Evolutionary conservation across 148 eudicot genomes (phyloP).

Genomic region (Mesembryanthemum crystallinum): DNA sequence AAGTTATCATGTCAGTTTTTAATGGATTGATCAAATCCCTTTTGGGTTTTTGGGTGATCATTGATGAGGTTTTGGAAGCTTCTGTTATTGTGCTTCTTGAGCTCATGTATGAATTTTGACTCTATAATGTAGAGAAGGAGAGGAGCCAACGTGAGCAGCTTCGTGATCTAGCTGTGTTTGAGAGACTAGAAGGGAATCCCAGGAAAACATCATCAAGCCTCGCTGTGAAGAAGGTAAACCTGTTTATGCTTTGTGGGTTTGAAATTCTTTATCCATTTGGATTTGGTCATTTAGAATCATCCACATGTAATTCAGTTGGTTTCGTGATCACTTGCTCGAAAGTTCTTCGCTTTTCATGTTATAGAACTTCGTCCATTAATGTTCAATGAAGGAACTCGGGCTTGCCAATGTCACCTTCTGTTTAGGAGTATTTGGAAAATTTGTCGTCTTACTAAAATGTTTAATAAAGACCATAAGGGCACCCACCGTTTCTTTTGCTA

Average conservation of each 20-base stretch:
- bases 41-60: not conserved
- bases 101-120: not conserved
- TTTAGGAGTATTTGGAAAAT: slow-evolving; percentile 6
- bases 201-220: slow-evolving; percentile 62
- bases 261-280: not conserved
- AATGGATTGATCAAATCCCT: not conserved
- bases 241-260: not conserved
- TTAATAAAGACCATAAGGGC: not conserved
- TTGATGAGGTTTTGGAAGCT: not conserved
- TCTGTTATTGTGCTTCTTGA: not conserved
- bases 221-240: slow-evolving; percentile 82
- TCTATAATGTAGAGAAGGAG: slow-evolving; percentile 64
- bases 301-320: not conserved
- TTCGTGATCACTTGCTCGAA: not conserved
- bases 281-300: not conserved
- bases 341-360: not conserved
- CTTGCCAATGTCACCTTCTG: not conserved
- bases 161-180: slow-evolving; percentile 82
- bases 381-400: not conserved
- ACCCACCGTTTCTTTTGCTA: slow-evolving; percentile 31
- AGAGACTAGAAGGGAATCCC: slow-evolving; percentile 78
- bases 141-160: slow-evolving; percentile 74
- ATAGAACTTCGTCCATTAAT: not conserved
- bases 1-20: not conserved
- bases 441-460: not conserved